Percentiles rank a stretch among this genome's conserved stretches.
phyloP scores from a whole-genome alignment of 176 grass and related monocot species.

The Pharus latifolius region DNA sequence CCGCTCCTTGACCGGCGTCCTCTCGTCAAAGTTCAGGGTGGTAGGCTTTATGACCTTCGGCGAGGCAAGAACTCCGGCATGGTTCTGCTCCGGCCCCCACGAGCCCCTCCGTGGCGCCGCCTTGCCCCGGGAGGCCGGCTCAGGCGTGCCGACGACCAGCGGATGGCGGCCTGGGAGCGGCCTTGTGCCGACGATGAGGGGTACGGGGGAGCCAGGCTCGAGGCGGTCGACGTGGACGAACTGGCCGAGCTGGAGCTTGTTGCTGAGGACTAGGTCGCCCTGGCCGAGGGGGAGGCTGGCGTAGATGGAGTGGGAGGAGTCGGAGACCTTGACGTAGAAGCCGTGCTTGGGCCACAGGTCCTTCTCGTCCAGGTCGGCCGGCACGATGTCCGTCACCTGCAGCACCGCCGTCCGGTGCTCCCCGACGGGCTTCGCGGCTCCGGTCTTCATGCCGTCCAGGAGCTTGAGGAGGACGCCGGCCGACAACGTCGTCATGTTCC shows the following conservation, averaged over 20 bases:
- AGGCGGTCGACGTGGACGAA: slow-evolving; percentile 75
- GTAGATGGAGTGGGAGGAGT: slow-evolving; percentile 82
- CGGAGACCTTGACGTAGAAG: slow-evolving; percentile 90
- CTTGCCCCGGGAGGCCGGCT: slow-evolving; percentile 29
- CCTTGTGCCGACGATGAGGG: slow-evolving; percentile 50
- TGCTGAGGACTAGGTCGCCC: slow-evolving; percentile 75
- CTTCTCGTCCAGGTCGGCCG: slow-evolving; percentile 79
- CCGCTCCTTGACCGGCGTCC: slow-evolving; percentile 61
- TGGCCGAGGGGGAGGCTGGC: slow-evolving; percentile 59
- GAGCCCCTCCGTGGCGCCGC: slow-evolving; percentile 40
- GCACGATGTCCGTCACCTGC: slow-evolving; percentile 94
- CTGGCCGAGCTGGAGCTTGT: slow-evolving; percentile 91
- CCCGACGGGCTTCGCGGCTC: slow-evolving; percentile 37
- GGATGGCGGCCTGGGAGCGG: slow-evolving; percentile 66
- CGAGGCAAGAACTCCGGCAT: background rate
- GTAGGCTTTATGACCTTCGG: slow-evolving; percentile 44
- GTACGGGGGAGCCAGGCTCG: slow-evolving; percentile 59
- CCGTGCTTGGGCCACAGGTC: slow-evolving; percentile 75
- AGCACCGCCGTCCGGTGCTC: slow-evolving; percentile 66
- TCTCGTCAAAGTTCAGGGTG: slow-evolving; percentile 57
- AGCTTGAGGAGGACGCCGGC: slow-evolving; percentile 76
- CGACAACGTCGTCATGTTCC: slow-evolving; percentile 54
- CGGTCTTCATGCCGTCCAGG: slow-evolving; percentile 54
- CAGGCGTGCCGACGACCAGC: slow-evolving; percentile 56
- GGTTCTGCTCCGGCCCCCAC: slow-evolving; percentile 36